phyloP scores from a whole-genome alignment of 2,329 filamentous ascomycete species.

The Claviceps quebecensis region DNA sequence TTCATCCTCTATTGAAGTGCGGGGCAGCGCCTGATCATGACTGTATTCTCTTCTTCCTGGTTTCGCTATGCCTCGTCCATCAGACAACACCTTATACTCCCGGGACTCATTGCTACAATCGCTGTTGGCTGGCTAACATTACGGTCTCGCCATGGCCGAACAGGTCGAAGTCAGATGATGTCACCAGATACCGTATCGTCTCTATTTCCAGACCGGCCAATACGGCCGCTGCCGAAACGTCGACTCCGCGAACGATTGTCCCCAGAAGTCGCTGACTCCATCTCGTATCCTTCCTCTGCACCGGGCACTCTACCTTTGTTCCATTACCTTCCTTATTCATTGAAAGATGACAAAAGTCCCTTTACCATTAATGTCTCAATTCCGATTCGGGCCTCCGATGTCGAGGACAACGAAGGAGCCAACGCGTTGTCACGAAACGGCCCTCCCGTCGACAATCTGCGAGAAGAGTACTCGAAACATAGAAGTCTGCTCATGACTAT shows the following conservation, averaged over 20 bases:
- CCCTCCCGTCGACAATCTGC: conserved; percentile 16
- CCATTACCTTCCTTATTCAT: conserved; percentile 39
- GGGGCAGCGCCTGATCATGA: conserved; percentile 3
- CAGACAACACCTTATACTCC: conserved; percentile 6
- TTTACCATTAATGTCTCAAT: conserved; percentile 7
- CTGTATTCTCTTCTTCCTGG: background rate
- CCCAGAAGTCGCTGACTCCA: conserved; percentile 67
- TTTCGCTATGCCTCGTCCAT: conserved; percentile 3
- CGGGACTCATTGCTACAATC: conserved; percentile 7
- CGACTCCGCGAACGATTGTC: conserved; percentile 78
- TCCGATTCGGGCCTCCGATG: background rate
- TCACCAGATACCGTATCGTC: conserved; percentile 65
- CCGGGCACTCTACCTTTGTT: conserved; percentile 61
- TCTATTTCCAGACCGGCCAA: conserved; percentile 77
- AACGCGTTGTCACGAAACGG: conserved; percentile 13
- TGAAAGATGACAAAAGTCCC: conserved; percentile 29
- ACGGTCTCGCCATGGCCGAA: conserved; percentile 7
- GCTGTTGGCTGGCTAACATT: conserved; percentile 17
- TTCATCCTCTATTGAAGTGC: conserved; percentile 3
- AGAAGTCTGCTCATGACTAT: conserved; percentile 29
- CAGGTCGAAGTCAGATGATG: conserved; percentile 40
- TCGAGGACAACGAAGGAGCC: background rate
- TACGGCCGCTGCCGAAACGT: conserved; percentile 81
- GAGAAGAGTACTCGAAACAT: conserved; percentile 42
- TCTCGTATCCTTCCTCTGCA: conserved; percentile 69